Evolutionary conservation across 768 basidiomycete species (phyloP).

Genomic region (Suillus clintonianus): DNA sequence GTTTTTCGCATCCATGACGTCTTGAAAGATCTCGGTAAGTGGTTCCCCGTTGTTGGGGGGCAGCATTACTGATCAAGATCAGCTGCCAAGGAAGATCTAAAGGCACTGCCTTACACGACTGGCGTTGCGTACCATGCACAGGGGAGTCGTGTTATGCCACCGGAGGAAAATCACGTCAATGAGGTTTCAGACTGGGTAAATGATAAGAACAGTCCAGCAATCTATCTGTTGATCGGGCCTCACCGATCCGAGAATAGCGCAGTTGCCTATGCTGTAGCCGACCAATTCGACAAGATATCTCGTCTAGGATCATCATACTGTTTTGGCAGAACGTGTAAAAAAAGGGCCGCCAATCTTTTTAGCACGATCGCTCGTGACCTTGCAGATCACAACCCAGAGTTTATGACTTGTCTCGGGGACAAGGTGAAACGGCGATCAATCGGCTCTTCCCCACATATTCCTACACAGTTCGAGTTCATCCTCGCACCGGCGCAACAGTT

Average conservation of each 20-base stretch:
- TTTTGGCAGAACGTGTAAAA: conserved; percentile 5
- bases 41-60: background rate
- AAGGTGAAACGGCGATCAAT: background rate
- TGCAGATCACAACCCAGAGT: conserved; percentile 13
- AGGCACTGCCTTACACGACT: background rate
- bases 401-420: background rate
- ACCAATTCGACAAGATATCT: conserved; percentile 5
- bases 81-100: background rate
- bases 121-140: conserved; percentile 2
- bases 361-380: conserved; percentile 23
- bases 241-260: conserved; percentile 16
- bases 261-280: conserved; percentile 14
- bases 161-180: conserved; percentile 8
- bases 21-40: background rate
- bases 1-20: conserved; percentile 4
- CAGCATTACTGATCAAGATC: background rate
- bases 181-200: conserved; percentile 18
- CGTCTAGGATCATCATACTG: conserved; percentile 21
- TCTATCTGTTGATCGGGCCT: conserved; percentile 16
- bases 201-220: background rate
- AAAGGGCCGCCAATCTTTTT: conserved; percentile 10
- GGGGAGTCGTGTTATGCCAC: conserved; percentile 5
- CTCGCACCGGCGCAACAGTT: background rate
- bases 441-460: background rate
- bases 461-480: conserved; percentile 5